A percentile compares a stretch with the other conserved stretches of the same genome.
phyloP scores from a whole-genome alignment of 2,329 filamentous ascomycete genomes.

The Diaporthe aspalathi region DNA sequence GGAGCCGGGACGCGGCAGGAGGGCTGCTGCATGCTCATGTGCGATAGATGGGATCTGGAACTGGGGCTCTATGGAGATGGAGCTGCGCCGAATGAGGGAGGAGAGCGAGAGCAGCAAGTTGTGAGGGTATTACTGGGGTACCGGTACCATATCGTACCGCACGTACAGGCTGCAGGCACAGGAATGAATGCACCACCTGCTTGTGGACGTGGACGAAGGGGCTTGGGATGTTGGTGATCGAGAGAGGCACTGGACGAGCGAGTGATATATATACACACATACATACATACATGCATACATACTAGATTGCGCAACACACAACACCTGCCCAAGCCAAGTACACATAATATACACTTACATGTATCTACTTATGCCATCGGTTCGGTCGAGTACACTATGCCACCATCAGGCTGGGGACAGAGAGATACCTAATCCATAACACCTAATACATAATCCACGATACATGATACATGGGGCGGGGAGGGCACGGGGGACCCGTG shows the following conservation, averaged over 20 bases:
- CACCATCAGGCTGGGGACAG: slow-evolving; percentile 9
- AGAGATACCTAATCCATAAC: too few species aligned
- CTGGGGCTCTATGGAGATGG: slow-evolving; percentile 28
- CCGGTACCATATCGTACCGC: too few species aligned
- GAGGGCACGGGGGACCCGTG: slow-evolving; percentile 20
- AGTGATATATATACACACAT: not conserved
- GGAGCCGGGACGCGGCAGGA: slow-evolving; percentile 34
- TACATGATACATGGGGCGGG: slow-evolving; percentile 7
- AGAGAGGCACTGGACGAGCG: not conserved
- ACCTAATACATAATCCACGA: too few species aligned
- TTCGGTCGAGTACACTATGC: slow-evolving; percentile 8
- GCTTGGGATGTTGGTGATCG: too few species aligned
- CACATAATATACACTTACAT: too few species aligned
- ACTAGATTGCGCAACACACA: not conserved
- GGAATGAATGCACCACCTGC: not conserved
- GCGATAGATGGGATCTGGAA: slow-evolving; percentile 33
- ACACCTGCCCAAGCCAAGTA: not conserved
- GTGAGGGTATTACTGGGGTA: not conserved
- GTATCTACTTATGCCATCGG: not conserved
- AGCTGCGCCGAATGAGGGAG: slow-evolving; percentile 32
- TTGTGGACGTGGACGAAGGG: not conserved
- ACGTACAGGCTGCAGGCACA: not conserved
- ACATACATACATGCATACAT: not conserved
- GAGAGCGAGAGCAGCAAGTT: slow-evolving; percentile 8
- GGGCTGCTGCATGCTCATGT: slow-evolving; percentile 30